Conservation (phyloP, 1,139 yeast species). For the Scheffersomyces insectosa region DNA sequence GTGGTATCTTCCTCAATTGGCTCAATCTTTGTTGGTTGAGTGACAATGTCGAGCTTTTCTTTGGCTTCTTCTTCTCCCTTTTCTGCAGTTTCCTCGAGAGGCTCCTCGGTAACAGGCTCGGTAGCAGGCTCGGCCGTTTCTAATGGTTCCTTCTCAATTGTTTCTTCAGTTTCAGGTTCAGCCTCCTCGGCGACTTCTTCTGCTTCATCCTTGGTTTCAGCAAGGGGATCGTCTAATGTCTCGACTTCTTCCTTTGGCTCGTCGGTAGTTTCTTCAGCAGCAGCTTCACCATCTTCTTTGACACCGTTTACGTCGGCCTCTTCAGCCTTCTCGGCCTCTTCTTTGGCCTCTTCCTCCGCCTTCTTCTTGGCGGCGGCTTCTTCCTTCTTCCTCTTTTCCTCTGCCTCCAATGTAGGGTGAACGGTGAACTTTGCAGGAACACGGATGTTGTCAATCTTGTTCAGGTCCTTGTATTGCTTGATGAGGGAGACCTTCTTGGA, state of each 20-base stretch:
- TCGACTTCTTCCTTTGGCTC: constrained; percentile 1
- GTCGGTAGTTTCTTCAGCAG: neutral
- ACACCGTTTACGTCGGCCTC: constrained; percentile 1
- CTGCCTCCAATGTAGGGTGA: constrained; percentile 45
- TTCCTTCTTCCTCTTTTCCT: constrained; percentile 19
- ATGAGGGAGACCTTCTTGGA: constrained; percentile 28
- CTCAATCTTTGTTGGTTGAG: constrained; percentile 34
- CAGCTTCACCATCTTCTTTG: neutral
- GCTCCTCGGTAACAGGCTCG: constrained; percentile 13
- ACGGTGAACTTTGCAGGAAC: constrained; percentile 45
- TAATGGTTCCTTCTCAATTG: constrained; percentile 3
- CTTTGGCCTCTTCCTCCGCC: constrained; percentile 7
- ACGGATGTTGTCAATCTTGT: constrained; percentile 33
- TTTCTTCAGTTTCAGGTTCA: constrained; percentile 7
- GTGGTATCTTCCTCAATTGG: constrained; percentile 29
- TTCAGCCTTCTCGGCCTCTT: constrained; percentile 4
- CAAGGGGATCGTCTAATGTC: constrained; percentile 6
- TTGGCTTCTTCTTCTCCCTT: constrained; percentile 5
- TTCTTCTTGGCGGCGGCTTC: constrained; percentile 14
- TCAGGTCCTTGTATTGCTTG: constrained; percentile 34
- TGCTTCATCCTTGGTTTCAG: constrained; percentile 5
- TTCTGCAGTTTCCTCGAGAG: constrained; percentile 4
- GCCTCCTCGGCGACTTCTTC: constrained; percentile 6
- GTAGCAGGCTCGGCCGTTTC: constrained; percentile 8
- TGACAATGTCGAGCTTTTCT: constrained; percentile 27